phyloP scores from a whole-genome alignment of 768 basidiomycete genomes.

The Mycena floridula region DNA sequence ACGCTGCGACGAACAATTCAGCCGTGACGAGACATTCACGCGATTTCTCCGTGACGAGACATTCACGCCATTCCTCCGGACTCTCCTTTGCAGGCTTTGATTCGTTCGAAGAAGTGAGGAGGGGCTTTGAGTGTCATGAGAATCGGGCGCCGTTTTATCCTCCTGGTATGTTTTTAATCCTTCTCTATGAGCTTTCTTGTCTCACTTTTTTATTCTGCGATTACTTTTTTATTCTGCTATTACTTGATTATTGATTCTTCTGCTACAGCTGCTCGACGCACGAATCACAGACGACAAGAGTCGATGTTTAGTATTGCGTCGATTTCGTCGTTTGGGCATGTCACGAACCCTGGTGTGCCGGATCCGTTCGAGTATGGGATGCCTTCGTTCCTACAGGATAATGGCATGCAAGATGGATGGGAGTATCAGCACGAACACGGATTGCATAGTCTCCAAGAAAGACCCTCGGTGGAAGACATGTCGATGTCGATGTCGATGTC shows the following conservation, averaged over 20 bases:
- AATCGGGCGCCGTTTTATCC: constrained; percentile 65
- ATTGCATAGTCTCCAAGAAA: constrained; percentile 43
- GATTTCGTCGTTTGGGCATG: constrained; percentile 70
- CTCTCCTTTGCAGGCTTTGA: constrained; percentile 68
- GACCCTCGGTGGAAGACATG: constrained; percentile 56
- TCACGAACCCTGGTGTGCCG: constrained; percentile 50
- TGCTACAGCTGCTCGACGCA: constrained; percentile 24
- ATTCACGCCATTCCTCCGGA: constrained; percentile 37
- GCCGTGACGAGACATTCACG: too few species aligned
- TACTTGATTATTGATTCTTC: too few species aligned
- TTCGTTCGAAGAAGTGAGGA: constrained; percentile 72
- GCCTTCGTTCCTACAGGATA: constrained; percentile 29
- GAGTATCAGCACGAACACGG: too few species aligned
- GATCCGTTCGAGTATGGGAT: constrained; percentile 73
- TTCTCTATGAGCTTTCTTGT: not conserved
- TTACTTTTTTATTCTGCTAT: too few species aligned
- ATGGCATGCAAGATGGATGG: constrained; percentile 48
- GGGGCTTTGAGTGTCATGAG: constrained; percentile 69
- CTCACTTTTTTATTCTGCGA: too few species aligned
- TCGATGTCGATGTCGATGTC: constrained; percentile 40
- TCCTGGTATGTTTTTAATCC: too few species aligned
- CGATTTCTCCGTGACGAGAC: constrained; percentile 15
- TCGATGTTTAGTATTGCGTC: constrained; percentile 73
- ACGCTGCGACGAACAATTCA: too few species aligned
- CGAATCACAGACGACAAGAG: constrained; percentile 41